Evolutionary conservation across 2,329 filamentous ascomycete genomes (phyloP), one percentile per base, ranked within the genome.

Genomic region (Huntiella savannae): DNA sequence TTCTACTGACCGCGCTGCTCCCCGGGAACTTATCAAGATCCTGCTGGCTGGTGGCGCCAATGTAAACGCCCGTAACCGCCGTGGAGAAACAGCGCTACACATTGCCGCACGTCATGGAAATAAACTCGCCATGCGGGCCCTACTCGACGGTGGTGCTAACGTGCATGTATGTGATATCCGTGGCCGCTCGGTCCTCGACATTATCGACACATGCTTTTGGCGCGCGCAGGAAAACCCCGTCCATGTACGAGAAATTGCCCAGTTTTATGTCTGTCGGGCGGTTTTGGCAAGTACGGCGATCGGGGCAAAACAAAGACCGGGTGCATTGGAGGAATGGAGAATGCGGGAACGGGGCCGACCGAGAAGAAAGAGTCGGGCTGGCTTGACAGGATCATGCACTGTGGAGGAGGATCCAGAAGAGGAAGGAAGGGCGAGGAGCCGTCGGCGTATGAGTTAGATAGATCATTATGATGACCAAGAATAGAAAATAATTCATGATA

Each of bases 41-140:
- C 61, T 75, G 1, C 52, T 71, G 13, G 48, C 56, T 0, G 55
- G 55, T 0, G 67, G 68, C 1, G 69, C 68, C 0, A 55, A 63
- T 1, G 52, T 73, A 3, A 60, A 73, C 47, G 65, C 63, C 4
- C 66, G 70, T 22, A 75, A 75, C 54, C 60, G 69, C 3, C 57
- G 60, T 1, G 71, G 71, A 36, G 71, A 75, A 57, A 75, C 71
- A 0, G 64, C 70, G 0, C 59, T 75, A 22, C 68, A 73, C 35
- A 54, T 75, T 6, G 71, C 71, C 0, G 69, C 70, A 2, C 63
- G 69, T 2, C 60, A 65, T 15, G 71, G 71, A 0, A 63, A 67
- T 45, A 73, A 73, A 56, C 61, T 70, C 2, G 70, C 70, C 1
- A 57, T 69, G 22, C 63, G 62, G 10, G 62, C 64, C 5, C 59